A percentile compares a stretch with the other conserved stretches of the same genome.
These are phyloP conservation scores for Zymoseptoria pseudotritici DNA, from an alignment of 2,329 filamentous ascomycete genomes.

Conservation along the genomic window DNA sequence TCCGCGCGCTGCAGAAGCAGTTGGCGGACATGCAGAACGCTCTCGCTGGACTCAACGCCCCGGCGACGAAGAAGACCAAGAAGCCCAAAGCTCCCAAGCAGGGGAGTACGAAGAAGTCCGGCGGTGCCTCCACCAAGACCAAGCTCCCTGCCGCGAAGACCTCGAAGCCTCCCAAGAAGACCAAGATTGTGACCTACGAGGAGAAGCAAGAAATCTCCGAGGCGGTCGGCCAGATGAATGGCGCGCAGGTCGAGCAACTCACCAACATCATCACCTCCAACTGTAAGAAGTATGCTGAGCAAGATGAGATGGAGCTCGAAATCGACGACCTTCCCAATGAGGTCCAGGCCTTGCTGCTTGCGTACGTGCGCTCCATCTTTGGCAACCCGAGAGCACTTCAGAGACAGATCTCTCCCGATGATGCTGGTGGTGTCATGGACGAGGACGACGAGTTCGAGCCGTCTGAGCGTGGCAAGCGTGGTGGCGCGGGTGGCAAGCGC, in stretches of 20 bases:
- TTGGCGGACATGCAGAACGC: constrained; percentile 45
- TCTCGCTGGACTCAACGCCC: constrained; percentile 35
- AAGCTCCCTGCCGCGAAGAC: constrained; percentile 31
- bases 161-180: constrained; percentile 46
- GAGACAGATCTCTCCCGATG: constrained; percentile 23
- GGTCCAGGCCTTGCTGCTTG: constrained; percentile 49
- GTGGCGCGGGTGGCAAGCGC: constrained; percentile 43
- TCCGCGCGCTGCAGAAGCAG: constrained; percentile 67
- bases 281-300: constrained; percentile 57
- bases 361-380: constrained; percentile 44
- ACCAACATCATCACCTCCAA: constrained; percentile 88
- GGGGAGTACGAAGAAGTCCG: constrained; percentile 16
- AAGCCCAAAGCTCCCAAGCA: constrained; percentile 17
- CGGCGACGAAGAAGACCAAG: constrained; percentile 35
- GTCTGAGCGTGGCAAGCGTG: constrained; percentile 16
- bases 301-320: constrained; percentile 58
- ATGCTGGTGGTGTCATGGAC: constrained; percentile 28
- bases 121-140: constrained; percentile 1
- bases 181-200: constrained; percentile 60
- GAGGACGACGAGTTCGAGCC: constrained; percentile 45
- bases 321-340: constrained; percentile 52
- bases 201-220: constrained; percentile 86
- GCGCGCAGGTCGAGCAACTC: constrained; percentile 68
- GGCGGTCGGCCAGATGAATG: constrained; percentile 54
- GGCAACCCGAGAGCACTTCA: constrained; percentile 23